Base-by-base conservation (phyloP, 345 rosid species). In the Moricandia moricandioides region DNA sequence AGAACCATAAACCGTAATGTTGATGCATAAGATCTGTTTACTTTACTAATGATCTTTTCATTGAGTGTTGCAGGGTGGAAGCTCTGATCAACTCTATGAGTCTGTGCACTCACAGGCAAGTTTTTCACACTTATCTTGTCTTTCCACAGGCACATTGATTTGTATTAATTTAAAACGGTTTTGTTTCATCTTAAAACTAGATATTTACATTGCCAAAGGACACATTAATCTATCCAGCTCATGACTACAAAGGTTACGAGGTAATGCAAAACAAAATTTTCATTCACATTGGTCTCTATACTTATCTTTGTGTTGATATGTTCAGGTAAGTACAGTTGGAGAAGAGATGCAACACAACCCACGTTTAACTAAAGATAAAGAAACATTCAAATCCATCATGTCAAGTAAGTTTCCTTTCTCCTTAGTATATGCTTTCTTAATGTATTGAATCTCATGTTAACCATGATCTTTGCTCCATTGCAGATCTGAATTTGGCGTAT, bases 41-140 rank as follows among this genome's bases (percentile, higher is more conserved):
- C 68, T 21, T 21, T 21, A 21, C 1, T 21, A 4, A 17, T 27
- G 31, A 65, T 39, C 31, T 14, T 13, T 43, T 30, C 51, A 12
- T 66, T 1, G 63, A n/a, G 16, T 78, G 40, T 69, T 75, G 27
- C 85, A 92, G 97, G 97, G 97, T 3, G 97, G 99, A 76, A 89
- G 86, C 77, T 86, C 97, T 12, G 67, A 83, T 30, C 88, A 89
- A 74, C 96, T 92, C 27, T 92, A 90, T 67, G 74, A 95, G 63
- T 95, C 97, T 2, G 97, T 95, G 65, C 97, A 92, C 79, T 92
- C 97, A 27, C 99, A 95, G 92, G 99, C 74, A 85, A 84, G 85
- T 70, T n/a, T 61, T 12, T 14, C 43, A 68, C 31, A 63, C 55
- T 30, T 30, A 45, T 43, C 8, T 7, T 4, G 35, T 64, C 27